A percentile compares a stretch with the other conserved stretches of the same genome.
Conservation (phyloP, 805 yeast genomes). For the Teunomyces pallodes region DNA sequence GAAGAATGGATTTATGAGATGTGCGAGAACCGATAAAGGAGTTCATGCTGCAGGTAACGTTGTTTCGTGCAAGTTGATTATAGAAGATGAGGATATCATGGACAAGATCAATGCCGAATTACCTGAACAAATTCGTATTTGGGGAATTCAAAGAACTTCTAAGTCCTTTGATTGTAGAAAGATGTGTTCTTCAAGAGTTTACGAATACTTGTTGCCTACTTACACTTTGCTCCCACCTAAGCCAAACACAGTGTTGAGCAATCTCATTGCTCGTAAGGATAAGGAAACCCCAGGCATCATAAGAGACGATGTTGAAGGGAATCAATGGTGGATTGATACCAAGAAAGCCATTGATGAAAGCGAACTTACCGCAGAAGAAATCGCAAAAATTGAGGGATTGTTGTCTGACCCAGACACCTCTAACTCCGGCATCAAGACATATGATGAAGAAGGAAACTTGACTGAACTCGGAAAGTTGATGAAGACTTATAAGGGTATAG, state of each 20-base stretch:
- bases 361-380: conserved; percentile 27
- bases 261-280: conserved; percentile 54
- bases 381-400: conserved; percentile 14
- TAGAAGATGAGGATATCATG: conserved; percentile 75
- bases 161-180: conserved; percentile 92
- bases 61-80: conserved; percentile 75
- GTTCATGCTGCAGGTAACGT: conserved; percentile 98
- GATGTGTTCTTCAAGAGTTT: conserved; percentile 92
- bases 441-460: conserved; percentile 33
- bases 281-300: conserved; percentile 56
- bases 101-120: conserved; percentile 68
- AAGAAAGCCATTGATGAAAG: conserved; percentile 38
- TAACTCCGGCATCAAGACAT: conserved; percentile 25
- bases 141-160: conserved; percentile 90
- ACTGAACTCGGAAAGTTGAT: conserved; percentile 40
- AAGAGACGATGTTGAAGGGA: conserved; percentile 66
- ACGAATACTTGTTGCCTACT: conserved; percentile 91
- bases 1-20: conserved; percentile 82
- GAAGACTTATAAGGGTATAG: conserved; percentile 57
- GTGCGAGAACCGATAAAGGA: conserved; percentile 91
- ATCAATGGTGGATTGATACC: conserved; percentile 66
- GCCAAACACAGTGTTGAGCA: conserved; percentile 65
- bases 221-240: conserved; percentile 90
- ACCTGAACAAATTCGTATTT: conserved; percentile 85
- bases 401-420: conserved; percentile 10